Evolutionary conservation across 2,329 filamentous ascomycete species (phyloP).

Genomic region (Clonostachys byssicola): DNA sequence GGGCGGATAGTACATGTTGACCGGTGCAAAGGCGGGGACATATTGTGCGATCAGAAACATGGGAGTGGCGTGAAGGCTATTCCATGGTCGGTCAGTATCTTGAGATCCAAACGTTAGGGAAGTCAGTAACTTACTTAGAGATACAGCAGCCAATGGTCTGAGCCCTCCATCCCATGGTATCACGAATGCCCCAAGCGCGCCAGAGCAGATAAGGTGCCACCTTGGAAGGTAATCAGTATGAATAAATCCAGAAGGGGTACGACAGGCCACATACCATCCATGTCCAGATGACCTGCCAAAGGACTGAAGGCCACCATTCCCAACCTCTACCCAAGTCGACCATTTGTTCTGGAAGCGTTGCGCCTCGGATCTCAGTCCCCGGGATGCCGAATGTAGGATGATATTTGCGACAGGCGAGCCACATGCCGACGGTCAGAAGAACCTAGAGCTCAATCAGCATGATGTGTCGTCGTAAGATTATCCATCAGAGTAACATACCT

Average conservation of each 20-base stretch:
- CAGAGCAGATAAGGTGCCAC: constrained; percentile 47
- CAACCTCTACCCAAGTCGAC: constrained; percentile 40
- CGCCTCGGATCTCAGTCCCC: constrained; percentile 23
- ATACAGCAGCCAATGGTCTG: constrained; percentile 41
- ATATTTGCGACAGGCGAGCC: constrained; percentile 52
- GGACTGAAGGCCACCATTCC: constrained; percentile 56
- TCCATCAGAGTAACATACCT: constrained; percentile 27
- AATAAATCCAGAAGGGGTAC: too few relatives aligned
- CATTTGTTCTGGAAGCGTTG: constrained; percentile 30
- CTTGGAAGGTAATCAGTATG: constrained; percentile 7
- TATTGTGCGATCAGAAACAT: constrained; percentile 50
- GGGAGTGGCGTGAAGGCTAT: constrained; percentile 44
- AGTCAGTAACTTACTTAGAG: constrained; percentile 14
- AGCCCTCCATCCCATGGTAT: constrained; percentile 52
- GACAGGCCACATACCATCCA: constrained; percentile 29
- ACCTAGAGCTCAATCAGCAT: constrained; percentile 1
- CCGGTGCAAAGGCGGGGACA: constrained; percentile 25
- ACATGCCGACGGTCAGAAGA: constrained; percentile 47
- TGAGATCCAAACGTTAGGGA: neutral
- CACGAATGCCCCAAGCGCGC: constrained; percentile 46
- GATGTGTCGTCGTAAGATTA: neutral
- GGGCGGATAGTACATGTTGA: constrained; percentile 44
- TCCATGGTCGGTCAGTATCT: constrained; percentile 15
- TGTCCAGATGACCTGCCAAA: constrained; percentile 52
- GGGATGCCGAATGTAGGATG: constrained; percentile 44